These are phyloP conservation scores for Suillus cothurnatus DNA, from an alignment of 768 basidiomycete species.

Conservation along the genomic window DNA sequence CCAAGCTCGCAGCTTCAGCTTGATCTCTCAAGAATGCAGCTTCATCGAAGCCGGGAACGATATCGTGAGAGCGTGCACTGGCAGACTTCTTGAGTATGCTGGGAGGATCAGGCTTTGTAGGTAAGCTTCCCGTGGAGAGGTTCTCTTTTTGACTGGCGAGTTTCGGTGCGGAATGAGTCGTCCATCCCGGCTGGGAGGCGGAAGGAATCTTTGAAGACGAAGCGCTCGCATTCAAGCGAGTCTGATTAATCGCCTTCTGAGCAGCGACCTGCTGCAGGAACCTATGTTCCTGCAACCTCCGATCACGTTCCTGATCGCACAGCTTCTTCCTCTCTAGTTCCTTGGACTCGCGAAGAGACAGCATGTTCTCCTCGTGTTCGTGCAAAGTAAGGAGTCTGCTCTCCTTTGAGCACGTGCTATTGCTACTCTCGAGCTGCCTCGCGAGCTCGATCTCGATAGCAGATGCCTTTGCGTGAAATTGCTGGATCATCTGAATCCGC, in stretches of 20 bases:
- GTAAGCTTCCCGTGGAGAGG: slow-evolving; percentile 17
- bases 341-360: slow-evolving; percentile 35
- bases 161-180: slow-evolving; percentile 21
- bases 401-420: slow-evolving; percentile 33
- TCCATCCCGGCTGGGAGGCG: background rate
- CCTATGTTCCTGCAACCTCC: slow-evolving; percentile 20
- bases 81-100: slow-evolving; percentile 23
- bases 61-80: slow-evolving; percentile 30
- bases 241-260: slow-evolving; percentile 13
- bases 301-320: slow-evolving; percentile 32
- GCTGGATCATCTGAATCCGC: slow-evolving; percentile 37
- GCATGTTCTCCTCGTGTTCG: slow-evolving; percentile 35
- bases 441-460: slow-evolving; percentile 33
- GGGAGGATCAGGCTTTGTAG: slow-evolving; percentile 25
- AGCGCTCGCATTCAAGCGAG: slow-evolving; percentile 13
- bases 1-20: background rate
- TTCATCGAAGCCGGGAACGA: slow-evolving; percentile 29
- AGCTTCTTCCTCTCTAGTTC: slow-evolving; percentile 34
- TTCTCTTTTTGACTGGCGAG: slow-evolving; percentile 30
- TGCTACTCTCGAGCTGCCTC: slow-evolving; percentile 23
- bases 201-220: slow-evolving; percentile 21
- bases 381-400: slow-evolving; percentile 30
- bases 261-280: slow-evolving; percentile 18
- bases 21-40: slow-evolving; percentile 1
- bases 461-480: slow-evolving; percentile 33